phyloP scores from a whole-genome alignment of 163 green algal genomes.

The Smithsoniella earleae region DNA sequence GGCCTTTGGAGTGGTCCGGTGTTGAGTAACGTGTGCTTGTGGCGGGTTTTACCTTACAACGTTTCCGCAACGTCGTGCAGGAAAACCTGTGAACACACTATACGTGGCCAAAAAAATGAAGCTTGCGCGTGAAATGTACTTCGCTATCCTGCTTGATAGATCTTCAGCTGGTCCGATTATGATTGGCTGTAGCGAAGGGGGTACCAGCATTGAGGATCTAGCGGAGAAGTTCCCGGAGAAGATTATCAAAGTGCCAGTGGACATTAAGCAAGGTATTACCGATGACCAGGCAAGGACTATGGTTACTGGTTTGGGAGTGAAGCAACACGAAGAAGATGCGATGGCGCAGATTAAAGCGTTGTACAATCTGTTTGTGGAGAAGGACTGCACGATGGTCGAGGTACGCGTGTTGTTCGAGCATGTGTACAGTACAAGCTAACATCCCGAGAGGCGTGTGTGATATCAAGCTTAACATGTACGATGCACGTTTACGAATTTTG shows the following conservation, averaged over 20 bases:
- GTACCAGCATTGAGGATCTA: conserved; percentile 95
- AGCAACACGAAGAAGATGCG: conserved; percentile 62
- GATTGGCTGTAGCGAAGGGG: conserved; percentile 80
- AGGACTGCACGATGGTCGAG: conserved; percentile 97
- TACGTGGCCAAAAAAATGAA: conserved; percentile 86
- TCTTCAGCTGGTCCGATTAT: conserved; percentile 66
- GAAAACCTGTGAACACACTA: conserved; percentile 96
- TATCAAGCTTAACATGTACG: too few relatives aligned
- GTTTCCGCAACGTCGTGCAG: conserved; percentile 36
- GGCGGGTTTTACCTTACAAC: not conserved
- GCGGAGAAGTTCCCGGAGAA: conserved; percentile 95
- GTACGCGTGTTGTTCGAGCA: conserved; percentile 53
- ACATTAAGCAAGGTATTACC: conserved; percentile 80
- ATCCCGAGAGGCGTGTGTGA: too few relatives aligned
- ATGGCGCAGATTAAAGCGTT: conserved; percentile 81
- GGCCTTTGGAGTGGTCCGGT: not conserved
- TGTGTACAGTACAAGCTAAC: too few relatives aligned
- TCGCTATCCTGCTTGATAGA: conserved; percentile 95
- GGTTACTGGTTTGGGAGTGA: conserved; percentile 71
- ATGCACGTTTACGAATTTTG: too few relatives aligned
- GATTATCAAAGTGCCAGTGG: conserved; percentile 87
- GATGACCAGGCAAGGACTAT: conserved; percentile 68
- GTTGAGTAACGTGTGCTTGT: too few relatives aligned
- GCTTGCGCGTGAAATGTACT: conserved; percentile 93
- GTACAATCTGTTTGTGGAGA: conserved; percentile 83